Percentiles rank a stretch among this genome's conserved stretches.
Evolutionary conservation across 1,284 basidiomycete species (phyloP).

Genomic region (Cutaneotrichosporon sp.): DNA sequence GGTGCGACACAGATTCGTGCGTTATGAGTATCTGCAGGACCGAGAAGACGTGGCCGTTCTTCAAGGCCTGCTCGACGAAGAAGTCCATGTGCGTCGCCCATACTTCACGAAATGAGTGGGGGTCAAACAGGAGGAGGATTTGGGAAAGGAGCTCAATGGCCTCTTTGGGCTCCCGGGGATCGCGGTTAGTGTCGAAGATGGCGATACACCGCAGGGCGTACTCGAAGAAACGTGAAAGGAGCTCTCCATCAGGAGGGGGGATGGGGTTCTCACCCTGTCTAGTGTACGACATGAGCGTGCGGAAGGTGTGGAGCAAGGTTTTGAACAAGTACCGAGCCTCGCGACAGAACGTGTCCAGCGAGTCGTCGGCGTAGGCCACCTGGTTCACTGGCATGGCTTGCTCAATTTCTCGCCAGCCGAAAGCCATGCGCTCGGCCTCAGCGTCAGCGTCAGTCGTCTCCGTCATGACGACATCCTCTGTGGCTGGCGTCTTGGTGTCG

Average conservation of each 20-base stretch:
- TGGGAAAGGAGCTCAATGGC: slow-evolving; percentile 79
- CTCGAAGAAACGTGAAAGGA: slow-evolving; percentile 82
- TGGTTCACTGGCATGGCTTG: slow-evolving; percentile 70
- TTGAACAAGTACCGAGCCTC: slow-evolving; percentile 84
- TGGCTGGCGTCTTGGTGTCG: background rate
- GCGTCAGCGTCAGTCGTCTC: slow-evolving; percentile 25
- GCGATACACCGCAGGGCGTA: slow-evolving; percentile 78
- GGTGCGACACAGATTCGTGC: slow-evolving; percentile 78
- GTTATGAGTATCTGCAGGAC: slow-evolving; percentile 83
- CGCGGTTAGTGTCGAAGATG: slow-evolving; percentile 66
- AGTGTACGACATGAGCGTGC: slow-evolving; percentile 71
- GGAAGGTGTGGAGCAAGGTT: slow-evolving; percentile 84
- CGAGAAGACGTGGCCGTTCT: slow-evolving; percentile 74
- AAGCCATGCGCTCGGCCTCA: slow-evolving; percentile 31
- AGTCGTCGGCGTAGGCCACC: slow-evolving; percentile 68
- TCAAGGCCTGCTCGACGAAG: slow-evolving; percentile 73
- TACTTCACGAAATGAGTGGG: slow-evolving; percentile 88
- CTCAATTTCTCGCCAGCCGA: slow-evolving; percentile 60
- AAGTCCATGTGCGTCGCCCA: slow-evolving; percentile 87
- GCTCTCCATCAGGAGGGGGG: slow-evolving; percentile 68
- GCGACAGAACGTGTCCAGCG: slow-evolving; percentile 64
- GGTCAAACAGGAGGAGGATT: slow-evolving; percentile 73
- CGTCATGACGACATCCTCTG: slow-evolving; percentile 17
- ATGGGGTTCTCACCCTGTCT: slow-evolving; percentile 72
- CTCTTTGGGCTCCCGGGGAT: slow-evolving; percentile 77